phyloP scores from a whole-genome alignment of 257 asterid species.

The Solanum stenotomum region DNA sequence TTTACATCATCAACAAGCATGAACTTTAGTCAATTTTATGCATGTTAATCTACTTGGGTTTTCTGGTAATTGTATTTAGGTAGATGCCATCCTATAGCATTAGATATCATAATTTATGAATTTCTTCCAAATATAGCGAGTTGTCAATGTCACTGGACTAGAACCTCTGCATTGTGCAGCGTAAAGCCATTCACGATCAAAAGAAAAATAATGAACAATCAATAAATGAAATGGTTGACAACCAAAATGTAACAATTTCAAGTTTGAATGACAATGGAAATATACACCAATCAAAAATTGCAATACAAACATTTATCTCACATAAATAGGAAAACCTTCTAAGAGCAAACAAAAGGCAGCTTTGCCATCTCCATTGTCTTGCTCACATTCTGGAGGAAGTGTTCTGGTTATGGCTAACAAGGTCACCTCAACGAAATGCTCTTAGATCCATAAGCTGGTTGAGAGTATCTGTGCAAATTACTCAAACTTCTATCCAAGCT shows the following conservation, averaged over 20 bases:
- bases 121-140: neutral
- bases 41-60: neutral
- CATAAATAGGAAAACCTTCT: neutral
- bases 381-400: neutral
- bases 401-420: neutral
- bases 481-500: neutral
- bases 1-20: neutral
- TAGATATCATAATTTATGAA: neutral
- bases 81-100: neutral
- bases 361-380: neutral
- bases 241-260: neutral
- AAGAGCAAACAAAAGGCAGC: neutral
- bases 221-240: slow-evolving; percentile 2
- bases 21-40: neutral
- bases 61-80: neutral
- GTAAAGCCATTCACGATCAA: neutral
- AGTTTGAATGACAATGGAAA: neutral
- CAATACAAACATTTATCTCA: neutral
- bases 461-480: neutral
- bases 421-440: neutral
- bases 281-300: neutral
- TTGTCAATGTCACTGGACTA: neutral
- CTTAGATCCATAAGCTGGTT: neutral
- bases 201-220: neutral
- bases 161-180: neutral